Conservation (phyloP, 106 monocot species). For the Dendrobium catenatum region DNA sequence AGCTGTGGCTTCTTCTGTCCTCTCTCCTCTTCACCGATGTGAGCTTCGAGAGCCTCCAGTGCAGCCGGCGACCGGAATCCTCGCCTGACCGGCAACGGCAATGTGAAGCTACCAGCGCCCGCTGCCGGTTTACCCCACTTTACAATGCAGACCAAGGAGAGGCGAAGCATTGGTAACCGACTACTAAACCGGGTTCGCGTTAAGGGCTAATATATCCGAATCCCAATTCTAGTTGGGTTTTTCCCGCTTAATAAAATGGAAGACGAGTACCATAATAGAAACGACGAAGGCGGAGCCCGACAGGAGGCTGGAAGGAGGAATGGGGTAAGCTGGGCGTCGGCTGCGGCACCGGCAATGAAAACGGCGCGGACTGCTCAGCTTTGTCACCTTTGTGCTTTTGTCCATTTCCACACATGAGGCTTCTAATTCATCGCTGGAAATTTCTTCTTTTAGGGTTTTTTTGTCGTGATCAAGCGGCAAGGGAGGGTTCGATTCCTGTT, state of each 20-base stretch:
- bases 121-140: background rate
- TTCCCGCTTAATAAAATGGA: constrained; percentile 8
- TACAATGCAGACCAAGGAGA: background rate
- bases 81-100: background rate
- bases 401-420: background rate
- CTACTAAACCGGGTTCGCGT: background rate
- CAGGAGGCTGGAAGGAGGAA: background rate
- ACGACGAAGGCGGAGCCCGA: constrained; percentile 1
- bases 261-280: constrained; percentile 4
- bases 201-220: background rate
- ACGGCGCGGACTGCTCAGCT: background rate
- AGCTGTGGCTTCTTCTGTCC: constrained; percentile 8
- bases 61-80: constrained; percentile 42
- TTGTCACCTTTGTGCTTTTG: background rate
- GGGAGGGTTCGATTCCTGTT: background rate
- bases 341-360: background rate
- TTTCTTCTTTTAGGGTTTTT: background rate
- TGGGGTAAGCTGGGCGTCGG: background rate
- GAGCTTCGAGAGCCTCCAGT: constrained; percentile 33
- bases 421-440: background rate
- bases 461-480: background rate
- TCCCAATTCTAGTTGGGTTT: background rate
- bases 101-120: background rate
- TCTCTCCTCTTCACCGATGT: constrained; percentile 3
- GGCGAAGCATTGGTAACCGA: background rate